Percentiles rank a stretch among this genome's conserved stretches.
Conservation (phyloP, 306 rosid species). For the Inga leiocalycina region DNA sequence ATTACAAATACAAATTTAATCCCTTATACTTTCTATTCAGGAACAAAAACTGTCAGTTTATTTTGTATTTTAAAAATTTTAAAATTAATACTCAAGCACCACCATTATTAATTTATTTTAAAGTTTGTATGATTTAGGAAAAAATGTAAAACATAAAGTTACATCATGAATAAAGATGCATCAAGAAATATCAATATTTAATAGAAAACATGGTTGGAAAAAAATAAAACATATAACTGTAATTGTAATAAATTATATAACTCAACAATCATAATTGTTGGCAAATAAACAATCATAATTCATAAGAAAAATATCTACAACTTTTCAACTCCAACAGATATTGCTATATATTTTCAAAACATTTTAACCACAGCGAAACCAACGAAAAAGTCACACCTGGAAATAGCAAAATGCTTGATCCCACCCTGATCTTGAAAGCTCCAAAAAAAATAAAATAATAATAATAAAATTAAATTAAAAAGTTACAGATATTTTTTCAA, state of each 20-base stretch:
- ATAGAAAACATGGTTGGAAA: no score
- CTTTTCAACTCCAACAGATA: background rate
- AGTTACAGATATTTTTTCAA: conserved; percentile 41
- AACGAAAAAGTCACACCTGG: conserved; percentile 2
- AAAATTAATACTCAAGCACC: background rate
- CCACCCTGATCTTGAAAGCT: background rate
- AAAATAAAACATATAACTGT: no score
- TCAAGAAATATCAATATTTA: background rate
- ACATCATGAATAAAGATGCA: no score
- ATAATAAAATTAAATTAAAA: background rate
- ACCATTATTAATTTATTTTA: no score
- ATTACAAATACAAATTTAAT: no score
- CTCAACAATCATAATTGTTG: background rate
- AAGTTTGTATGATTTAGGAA: no score
- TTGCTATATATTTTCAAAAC: background rate
- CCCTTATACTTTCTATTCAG: no score
- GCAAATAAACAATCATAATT: no score
- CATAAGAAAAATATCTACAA: no score
- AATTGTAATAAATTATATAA: no score
- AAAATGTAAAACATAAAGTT: background rate
- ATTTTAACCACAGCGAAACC: background rate
- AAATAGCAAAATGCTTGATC: background rate
- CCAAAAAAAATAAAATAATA: background rate
- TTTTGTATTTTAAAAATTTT: no score
- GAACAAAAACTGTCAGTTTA: no score